Evolutionary conservation across 441 rosid species (phyloP), one percentile per base, ranked within the genome.

Genomic region (Isatis lusitanica): DNA sequence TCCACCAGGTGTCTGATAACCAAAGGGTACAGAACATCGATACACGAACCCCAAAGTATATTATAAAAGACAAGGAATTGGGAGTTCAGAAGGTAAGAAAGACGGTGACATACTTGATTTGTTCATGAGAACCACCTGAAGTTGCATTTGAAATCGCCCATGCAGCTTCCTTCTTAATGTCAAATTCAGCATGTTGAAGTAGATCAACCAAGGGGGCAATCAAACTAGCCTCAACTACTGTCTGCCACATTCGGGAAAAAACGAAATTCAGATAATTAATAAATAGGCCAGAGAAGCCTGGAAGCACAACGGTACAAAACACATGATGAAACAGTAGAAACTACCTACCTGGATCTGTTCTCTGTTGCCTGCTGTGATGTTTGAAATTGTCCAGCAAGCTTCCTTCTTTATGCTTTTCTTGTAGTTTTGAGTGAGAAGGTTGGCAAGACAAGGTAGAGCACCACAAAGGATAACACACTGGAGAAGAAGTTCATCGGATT

Each of bases 301-400:
- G 38, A 35, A n/a, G 33, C n/a, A 28, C 18, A 33, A 24, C n/a
- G 0, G n/a, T 21, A 36, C 31, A 44, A 55, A 65, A 12, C n/a
- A 16, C 3, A 63, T 42, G n/a, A 70, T 18, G 33, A 60, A 63
- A 30, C 6, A 16, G 7, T 5, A 56, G 44, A 6, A 43, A 68
- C 40, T 33, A 33, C 35, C 40, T 46, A 91, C 98, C 92, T 89
- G 93, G 79, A 93, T 91, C 79, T 93, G 98, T 58, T 88, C 96
- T 84, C 75, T 87, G 83, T 91, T 93, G 39, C 97, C 98, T 73
- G 98, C 92, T 10, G 97, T 91, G 66, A 93, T 93, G 70, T 93
- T 93, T n/a, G 98, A 93, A 58, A 93, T 89, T 12, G 97, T 91
- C 98, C 97, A 93, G 69, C 97, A 93, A 31, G 95, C 95, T 86